These are phyloP conservation scores for Penicillium coprophilum DNA, from an alignment of 495 filamentous ascomycete species.

Conservation along the genomic window DNA sequence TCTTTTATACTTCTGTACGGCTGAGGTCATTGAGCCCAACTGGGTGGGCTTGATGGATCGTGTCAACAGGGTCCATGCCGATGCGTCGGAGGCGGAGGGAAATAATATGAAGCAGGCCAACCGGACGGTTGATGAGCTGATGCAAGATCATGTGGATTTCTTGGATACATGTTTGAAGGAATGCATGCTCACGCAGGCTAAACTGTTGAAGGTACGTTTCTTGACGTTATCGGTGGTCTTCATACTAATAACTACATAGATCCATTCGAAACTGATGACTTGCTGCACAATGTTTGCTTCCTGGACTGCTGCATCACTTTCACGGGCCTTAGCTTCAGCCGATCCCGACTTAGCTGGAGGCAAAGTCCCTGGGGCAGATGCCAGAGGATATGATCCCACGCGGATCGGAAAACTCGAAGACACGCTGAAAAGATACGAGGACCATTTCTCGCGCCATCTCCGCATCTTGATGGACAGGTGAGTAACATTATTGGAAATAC, in stretches of 20 bases:
- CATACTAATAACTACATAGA: conserved; percentile 52
- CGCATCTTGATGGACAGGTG: conserved; percentile 85
- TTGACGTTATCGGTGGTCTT: conserved; percentile 1
- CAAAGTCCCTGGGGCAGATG: conserved; percentile 34
- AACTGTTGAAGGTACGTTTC: conserved; percentile 74
- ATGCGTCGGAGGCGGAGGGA: conserved; percentile 48
- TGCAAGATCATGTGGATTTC: conserved; percentile 99
- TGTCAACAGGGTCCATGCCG: conserved; percentile 63
- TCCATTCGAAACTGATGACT: conserved; percentile 91
- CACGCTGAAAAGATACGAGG: conserved; percentile 81
- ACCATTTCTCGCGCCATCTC: conserved; percentile 85
- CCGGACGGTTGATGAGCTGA: conserved; percentile 92
- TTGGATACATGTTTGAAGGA: conserved; percentile 96
- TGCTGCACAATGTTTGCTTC: conserved; percentile 90
- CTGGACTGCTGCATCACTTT: conserved; percentile 72
- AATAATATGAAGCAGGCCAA: conserved; percentile 56
- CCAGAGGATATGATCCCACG: conserved; percentile 54
- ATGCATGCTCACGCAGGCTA: conserved; percentile 97
- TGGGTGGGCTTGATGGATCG: conserved; percentile 90
- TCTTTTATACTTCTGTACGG: conserved; percentile 91
- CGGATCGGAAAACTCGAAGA: conserved; percentile 79
- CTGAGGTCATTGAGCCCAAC: conserved; percentile 96
- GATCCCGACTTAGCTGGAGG: conserved; percentile 68
- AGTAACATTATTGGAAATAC: background rate
- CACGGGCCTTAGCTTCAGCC: conserved; percentile 71